Conservation (phyloP, 2,329 filamentous ascomycete species). For the Harringtonia aguacate region DNA sequence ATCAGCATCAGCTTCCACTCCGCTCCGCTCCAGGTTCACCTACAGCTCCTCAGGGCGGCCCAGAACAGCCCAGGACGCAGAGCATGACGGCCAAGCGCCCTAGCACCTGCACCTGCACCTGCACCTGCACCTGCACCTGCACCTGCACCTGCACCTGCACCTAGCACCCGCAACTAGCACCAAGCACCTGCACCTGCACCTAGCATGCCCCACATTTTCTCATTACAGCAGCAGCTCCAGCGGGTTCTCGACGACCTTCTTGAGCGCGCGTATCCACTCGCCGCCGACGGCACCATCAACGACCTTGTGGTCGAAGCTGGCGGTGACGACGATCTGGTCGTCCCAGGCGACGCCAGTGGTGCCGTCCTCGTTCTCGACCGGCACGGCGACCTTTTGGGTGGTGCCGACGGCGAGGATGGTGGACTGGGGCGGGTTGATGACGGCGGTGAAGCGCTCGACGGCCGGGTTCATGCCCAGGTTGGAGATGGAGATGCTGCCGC, state of each 20-base stretch:
- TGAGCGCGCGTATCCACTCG: constrained; percentile 94
- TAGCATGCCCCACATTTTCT: no score
- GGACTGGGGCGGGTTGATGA: constrained; percentile 98
- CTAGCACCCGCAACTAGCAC: no score
- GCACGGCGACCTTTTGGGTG: constrained; percentile 88
- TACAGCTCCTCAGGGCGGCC: no score
- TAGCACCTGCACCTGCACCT: no score
- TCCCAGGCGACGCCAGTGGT: constrained; percentile 73
- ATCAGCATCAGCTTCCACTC: no score
- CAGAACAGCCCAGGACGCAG: no score
- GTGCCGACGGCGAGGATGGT: constrained; percentile 92
- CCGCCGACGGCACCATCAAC: constrained; percentile 92
- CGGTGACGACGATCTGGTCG: constrained; percentile 92
- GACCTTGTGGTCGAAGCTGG: constrained; percentile 97
- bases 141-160: no score
- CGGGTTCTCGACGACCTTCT: constrained; percentile 96
- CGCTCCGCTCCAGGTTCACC: no score
- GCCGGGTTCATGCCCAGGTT: constrained; percentile 99
- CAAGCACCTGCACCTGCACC: no score
- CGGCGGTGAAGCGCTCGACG: constrained; percentile 92
- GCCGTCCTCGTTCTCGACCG: constrained; percentile 75
- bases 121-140: no score
- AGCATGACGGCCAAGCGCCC: no score
- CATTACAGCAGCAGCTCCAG: constrained; percentile 87
- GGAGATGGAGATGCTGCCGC: constrained; percentile 96